Evolutionary conservation across 306 rosid species (phyloP), one percentile per base, ranked within the genome.

Genomic region (Senna tora): DNA sequence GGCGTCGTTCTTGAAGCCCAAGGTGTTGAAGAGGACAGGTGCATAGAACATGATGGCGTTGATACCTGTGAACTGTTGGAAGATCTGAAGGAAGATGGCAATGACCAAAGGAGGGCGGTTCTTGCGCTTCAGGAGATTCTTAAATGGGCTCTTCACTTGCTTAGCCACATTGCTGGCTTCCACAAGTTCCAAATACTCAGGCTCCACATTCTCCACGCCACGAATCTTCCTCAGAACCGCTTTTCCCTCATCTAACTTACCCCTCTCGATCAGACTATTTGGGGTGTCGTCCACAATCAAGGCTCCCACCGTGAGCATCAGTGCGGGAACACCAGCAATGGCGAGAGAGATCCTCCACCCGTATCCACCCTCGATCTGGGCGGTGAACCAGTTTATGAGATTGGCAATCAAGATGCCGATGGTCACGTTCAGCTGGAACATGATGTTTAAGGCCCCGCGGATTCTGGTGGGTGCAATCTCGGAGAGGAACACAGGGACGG

Each of bases 41-140:
- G 96, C 93, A 22, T 90, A 93, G 72, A 93, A 90, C 97, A 90
- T 90, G 28, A 93, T 93, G 0, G 97, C 98, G n/a, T 93, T 93
- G 86, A 93, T 93, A 10, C 93, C 93, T 0, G 92, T 90, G 59
- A 79, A 77, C 61, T 90, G 96, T 28, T 90, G 96, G 81, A 90
- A 90, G 1, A 88, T 20, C 90, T 87, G 45, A 43, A 15, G 1
- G 11, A 65, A 28, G 15, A 87, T 2, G 16, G 89, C 83, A 8
- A 87, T 87, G 42, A 72, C 15, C 39, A 90, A 59, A 1, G 83
- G 89, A 33, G 93, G 96, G 6, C 87, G 89, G 34, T 82, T 86
- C 52, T 77, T 65, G 11, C 88, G 87, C 82, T 54, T 63, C 6
- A 69, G 6, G 25, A 87, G 77, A 69, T 75, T 80, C 41, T 21